Evolutionary conservation across 352 stramenopile genomes (phyloP).

Genomic region (Pythium utonaiense): DNA sequence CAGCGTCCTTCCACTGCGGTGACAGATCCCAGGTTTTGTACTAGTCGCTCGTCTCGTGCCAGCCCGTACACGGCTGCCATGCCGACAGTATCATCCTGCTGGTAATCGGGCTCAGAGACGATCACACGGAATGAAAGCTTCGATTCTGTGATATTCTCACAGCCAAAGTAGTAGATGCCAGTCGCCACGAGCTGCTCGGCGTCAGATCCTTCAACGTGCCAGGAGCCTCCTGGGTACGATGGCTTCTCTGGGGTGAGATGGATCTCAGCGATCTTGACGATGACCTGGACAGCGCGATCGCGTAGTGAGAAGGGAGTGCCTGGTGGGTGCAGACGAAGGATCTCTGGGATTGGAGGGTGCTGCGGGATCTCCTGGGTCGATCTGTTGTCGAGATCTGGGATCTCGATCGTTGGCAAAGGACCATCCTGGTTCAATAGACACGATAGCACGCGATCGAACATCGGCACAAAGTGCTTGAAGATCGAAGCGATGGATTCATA

Average conservation of each 20-base stretch:
- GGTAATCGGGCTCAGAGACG: conserved; percentile 18
- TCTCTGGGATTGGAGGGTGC: conserved; percentile 23
- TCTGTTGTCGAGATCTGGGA: conserved; percentile 14
- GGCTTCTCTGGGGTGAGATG: conserved; percentile 29
- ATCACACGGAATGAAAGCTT: conserved; percentile 26
- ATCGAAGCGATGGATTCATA: conserved; percentile 26
- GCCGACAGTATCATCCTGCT: conserved; percentile 16
- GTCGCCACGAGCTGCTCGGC: conserved; percentile 32
- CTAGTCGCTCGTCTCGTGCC: conserved; percentile 8
- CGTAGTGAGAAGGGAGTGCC: conserved; percentile 7
- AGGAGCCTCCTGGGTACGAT: conserved; percentile 23
- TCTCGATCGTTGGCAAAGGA: neutral
- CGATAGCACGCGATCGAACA: conserved; percentile 29
- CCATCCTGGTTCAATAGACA: neutral
- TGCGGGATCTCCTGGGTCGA: conserved; percentile 9
- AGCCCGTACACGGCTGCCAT: conserved; percentile 19
- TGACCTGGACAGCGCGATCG: conserved; percentile 27
- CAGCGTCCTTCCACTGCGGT: conserved; percentile 14
- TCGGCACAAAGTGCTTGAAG: conserved; percentile 29
- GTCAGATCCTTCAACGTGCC: conserved; percentile 32
- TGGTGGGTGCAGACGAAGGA: neutral
- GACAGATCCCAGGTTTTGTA: conserved; percentile 20
- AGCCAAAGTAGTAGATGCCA: conserved; percentile 32
- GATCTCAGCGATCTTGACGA: conserved; percentile 34
- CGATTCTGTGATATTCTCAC: conserved; percentile 31